phyloP scores from a whole-genome alignment of 192 early-diverging fungal genomes.

The Mortierella alpina region DNA sequence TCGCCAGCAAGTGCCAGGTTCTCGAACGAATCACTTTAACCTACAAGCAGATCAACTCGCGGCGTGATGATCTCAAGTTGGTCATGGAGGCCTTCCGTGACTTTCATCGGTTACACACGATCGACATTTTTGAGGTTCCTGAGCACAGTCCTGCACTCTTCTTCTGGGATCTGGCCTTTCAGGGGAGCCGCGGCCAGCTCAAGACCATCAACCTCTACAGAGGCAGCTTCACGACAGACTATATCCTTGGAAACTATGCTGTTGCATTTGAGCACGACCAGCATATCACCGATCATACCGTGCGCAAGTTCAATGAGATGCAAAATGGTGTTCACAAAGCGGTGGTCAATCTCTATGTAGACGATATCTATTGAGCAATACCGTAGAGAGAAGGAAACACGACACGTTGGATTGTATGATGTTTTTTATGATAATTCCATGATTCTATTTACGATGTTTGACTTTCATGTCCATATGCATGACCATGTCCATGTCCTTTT shows the following conservation, averaged over 20 bases:
- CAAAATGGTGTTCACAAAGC: constrained; percentile 37
- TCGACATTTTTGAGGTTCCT: constrained; percentile 41
- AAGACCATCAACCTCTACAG: constrained; percentile 32
- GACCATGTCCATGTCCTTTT: too few relatives aligned
- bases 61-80: constrained; percentile 45
- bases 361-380: constrained; percentile 25
- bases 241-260: constrained; percentile 43
- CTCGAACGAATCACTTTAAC: constrained; percentile 37
- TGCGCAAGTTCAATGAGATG: constrained; percentile 46
- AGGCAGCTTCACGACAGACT: constrained; percentile 37
- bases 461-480: too few relatives aligned
- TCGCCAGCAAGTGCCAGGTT: constrained; percentile 22
- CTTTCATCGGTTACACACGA: constrained; percentile 11
- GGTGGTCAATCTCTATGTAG: constrained; percentile 23
- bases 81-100: constrained; percentile 53
- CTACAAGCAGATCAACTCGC: constrained; percentile 51
- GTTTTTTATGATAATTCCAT: not conserved
- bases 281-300: constrained; percentile 36
- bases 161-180: constrained; percentile 52
- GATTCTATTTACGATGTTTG: not conserved
- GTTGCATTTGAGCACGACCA: constrained; percentile 37
- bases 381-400: too few relatives aligned
- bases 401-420: not conserved
- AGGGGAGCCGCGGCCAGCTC: constrained; percentile 24
- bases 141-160: constrained; percentile 49